Evolutionary conservation across 371 early-diverging fungal species (phyloP).

Genomic region (Mucor saturninus): DNA sequence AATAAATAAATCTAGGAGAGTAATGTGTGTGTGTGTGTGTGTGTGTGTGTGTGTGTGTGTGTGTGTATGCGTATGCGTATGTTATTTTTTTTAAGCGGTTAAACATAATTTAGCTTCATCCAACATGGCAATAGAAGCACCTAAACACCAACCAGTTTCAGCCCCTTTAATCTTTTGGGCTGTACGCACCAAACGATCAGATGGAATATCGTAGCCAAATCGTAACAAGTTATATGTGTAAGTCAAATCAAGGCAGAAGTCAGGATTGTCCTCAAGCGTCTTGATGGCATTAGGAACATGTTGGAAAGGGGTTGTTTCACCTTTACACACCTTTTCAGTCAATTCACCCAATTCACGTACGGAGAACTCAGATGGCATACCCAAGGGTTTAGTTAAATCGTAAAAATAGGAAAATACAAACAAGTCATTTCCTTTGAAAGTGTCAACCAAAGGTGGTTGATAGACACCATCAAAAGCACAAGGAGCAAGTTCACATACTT

Average conservation of each 20-base stretch:
- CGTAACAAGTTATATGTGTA: constrained; percentile 79
- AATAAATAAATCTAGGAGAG: background rate
- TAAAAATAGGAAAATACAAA: constrained; percentile 95
- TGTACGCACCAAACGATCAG: constrained; percentile 66
- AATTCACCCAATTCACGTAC: constrained; percentile 65
- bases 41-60: background rate
- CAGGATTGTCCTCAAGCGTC: constrained; percentile 37
- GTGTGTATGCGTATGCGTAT: constrained; percentile 3
- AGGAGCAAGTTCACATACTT: constrained; percentile 56
- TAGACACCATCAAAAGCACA: constrained; percentile 91
- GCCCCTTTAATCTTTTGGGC: constrained; percentile 89
- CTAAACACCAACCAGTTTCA: constrained; percentile 94
- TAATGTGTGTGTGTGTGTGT: background rate
- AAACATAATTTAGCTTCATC: constrained; percentile 41
- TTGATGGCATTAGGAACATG: constrained; percentile 40
- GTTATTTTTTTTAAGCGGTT: background rate
- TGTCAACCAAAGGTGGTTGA: constrained; percentile 73
- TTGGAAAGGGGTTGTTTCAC: constrained; percentile 43
- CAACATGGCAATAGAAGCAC: constrained; percentile 80
- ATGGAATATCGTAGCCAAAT: constrained; percentile 79
- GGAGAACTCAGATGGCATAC: constrained; percentile 62
- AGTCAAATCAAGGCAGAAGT: constrained; percentile 82
- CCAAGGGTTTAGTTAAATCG: constrained; percentile 79
- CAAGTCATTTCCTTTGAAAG: constrained; percentile 76
- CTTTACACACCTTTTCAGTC: constrained; percentile 64